Conservation (phyloP, 2,329 filamentous ascomycete species). For the Fusarium beomiforme region DNA sequence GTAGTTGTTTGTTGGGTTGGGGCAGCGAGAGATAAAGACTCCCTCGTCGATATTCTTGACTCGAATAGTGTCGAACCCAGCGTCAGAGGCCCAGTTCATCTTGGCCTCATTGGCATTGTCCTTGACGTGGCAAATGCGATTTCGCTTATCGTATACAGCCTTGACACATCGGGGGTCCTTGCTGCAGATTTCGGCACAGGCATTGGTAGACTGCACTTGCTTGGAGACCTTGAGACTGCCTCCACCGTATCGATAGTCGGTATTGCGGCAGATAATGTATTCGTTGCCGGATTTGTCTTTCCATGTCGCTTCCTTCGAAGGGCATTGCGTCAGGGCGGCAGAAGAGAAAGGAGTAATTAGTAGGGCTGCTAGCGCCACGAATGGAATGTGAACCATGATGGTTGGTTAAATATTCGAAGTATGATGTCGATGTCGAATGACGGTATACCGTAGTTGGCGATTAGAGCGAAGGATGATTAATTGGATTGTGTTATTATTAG, state of each 20-base stretch:
- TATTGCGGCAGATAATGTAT: conserved; percentile 26
- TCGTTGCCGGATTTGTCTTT: background rate
- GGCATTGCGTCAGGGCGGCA: conserved; percentile 24
- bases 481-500: background rate
- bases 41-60: conserved; percentile 24
- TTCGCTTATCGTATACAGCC: conserved; percentile 31
- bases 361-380: conserved; percentile 30
- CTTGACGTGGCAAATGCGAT: conserved; percentile 26
- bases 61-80: conserved; percentile 11
- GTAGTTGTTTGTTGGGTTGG: conserved; percentile 10
- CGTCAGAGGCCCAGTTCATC: conserved; percentile 24
- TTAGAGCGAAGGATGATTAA: background rate
- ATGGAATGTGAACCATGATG: conserved; percentile 12
- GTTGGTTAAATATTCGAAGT: background rate
- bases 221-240: conserved; percentile 6
- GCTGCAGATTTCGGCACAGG: conserved; percentile 30
- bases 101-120: conserved; percentile 9
- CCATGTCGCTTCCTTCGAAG: conserved; percentile 21
- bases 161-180: conserved; percentile 29
- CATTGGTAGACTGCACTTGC: conserved; percentile 13
- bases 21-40: conserved; percentile 21
- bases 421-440: background rate
- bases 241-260: conserved; percentile 28
- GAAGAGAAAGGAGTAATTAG: conserved; percentile 16
- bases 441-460: background rate